These are phyloP conservation scores for Populus euphratica DNA, from an alignment of 345 rosid species.

Conservation along the genomic window DNA sequence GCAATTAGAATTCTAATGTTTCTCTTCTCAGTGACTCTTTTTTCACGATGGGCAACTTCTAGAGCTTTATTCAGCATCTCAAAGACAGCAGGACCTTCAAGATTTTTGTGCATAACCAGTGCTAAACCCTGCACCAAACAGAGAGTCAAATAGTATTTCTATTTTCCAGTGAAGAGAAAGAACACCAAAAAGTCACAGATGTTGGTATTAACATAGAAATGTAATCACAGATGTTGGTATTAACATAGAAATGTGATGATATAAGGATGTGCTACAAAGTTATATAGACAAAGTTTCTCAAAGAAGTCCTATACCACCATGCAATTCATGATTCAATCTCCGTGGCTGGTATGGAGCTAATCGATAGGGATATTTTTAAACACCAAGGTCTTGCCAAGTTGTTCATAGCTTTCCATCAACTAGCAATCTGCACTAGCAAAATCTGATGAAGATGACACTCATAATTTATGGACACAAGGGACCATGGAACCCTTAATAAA, in stretches of 20 bases:
- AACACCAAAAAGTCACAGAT: background rate
- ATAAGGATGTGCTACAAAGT: background rate
- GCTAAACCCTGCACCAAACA: constrained; percentile 64
- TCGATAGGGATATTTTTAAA: background rate
- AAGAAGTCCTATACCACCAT: background rate
- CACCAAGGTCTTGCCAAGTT: background rate
- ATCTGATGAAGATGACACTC: background rate
- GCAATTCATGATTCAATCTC: background rate
- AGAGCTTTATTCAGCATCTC: constrained; percentile 73
- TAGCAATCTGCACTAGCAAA: background rate
- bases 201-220: background rate
- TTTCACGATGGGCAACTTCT: constrained; percentile 48
- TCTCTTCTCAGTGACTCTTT: constrained; percentile 75
- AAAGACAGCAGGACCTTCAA: constrained; percentile 72
- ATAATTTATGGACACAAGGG: background rate
- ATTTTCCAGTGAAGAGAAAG: background rate
- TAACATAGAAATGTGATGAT: background rate
- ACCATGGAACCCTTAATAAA: background rate
- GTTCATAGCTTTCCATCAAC: background rate
- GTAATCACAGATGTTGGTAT: background rate
- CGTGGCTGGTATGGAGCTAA: background rate
- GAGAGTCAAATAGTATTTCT: background rate
- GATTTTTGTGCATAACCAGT: constrained; percentile 83
- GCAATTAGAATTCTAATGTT: constrained; percentile 75
- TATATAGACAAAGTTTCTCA: background rate